Base-by-base conservation (phyloP, 108 stramenopile species). In the Skeletonema marinoi region DNA sequence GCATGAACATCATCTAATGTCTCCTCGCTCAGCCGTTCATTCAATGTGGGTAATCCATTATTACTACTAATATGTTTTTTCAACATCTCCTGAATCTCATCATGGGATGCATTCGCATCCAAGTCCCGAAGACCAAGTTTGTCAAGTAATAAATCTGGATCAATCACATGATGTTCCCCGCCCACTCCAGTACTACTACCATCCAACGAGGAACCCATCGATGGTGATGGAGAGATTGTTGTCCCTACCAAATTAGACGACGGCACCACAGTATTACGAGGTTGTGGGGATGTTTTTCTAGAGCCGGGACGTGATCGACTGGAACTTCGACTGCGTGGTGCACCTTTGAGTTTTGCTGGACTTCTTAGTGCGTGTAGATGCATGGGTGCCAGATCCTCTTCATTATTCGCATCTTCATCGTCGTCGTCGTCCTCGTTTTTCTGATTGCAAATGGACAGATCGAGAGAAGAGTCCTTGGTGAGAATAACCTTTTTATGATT, bases 1-100 rank as follows among this genome's bases (percentile, higher is more conserved):
- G 89, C 92, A 64, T 88, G 87, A 25, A 66, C 74, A 77, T 92
- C 92, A 32, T 92, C 89, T 75, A 92, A 64, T 13, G 87, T 85
- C 59, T 88, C 92, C 58, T 92, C 92, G 32, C 86, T 80, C 70
- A 92, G 65, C 8, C 92, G 77, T 69, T 92, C 92, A 35, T 81
- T 85, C 59, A 92, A 71, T 1, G 88, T 76, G 33, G 88, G 85
- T 46, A 92, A 62, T 30, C 38, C 38, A 32, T 21, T 51, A 16
- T 65, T 62, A 19, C 54, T 68, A 4, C 33, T 35, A 10, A 70
- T 25, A 33, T 70, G 75, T 65, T 64, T 81, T 38, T 41, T 60
- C 9, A 81, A 33, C 50, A 65, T 10, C 9, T 76, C 80, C 41
- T 76, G 74, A 48, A 76, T 51, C 42, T 64, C 75, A 14, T 75